phyloP scores from a whole-genome alignment of 2,329 filamentous ascomycete genomes.

The Peltaster fructicola region DNA sequence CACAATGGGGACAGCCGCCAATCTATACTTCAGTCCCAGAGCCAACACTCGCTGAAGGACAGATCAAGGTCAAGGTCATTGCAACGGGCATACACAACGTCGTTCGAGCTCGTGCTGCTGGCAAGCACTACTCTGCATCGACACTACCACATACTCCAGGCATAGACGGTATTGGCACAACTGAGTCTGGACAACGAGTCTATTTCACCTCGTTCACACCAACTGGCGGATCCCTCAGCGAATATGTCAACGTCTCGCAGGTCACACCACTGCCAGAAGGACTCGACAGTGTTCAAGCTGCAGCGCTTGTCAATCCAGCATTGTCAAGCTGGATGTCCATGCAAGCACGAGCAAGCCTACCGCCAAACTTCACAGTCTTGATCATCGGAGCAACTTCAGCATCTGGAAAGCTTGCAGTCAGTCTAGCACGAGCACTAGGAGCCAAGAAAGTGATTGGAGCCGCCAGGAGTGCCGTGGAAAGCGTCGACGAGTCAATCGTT shows the following conservation, averaged over 20 bases:
- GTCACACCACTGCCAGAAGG: conserved; percentile 26
- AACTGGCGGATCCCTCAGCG: conserved; percentile 27
- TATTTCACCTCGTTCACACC: conserved; percentile 32
- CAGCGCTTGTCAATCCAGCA: conserved; percentile 36
- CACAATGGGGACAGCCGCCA: conserved; percentile 22
- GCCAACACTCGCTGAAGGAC: conserved; percentile 19
- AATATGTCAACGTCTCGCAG: conserved; percentile 31
- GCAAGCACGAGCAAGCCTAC: conserved; percentile 26
- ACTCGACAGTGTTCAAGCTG: conserved; percentile 33
- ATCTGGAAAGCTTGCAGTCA: conserved; percentile 34
- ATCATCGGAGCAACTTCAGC: conserved; percentile 37
- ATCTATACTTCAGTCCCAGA: conserved; percentile 17
- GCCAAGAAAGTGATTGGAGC: conserved; percentile 35
- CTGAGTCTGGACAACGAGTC: conserved; percentile 29
- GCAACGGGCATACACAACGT: conserved; percentile 36
- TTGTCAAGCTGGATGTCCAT: conserved; percentile 43
- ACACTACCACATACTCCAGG: conserved; percentile 35
- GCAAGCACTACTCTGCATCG: conserved; percentile 36
- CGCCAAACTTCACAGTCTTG: conserved; percentile 29
- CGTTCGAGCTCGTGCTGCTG: conserved; percentile 35
- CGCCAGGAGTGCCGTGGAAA: conserved; percentile 28
- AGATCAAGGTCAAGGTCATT: conserved; percentile 34
- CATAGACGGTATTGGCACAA: conserved; percentile 34
- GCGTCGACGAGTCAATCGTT: conserved; percentile 30
- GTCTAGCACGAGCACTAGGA: conserved; percentile 31